These are phyloP conservation scores for Chenopodium suecicum DNA, from an alignment of 148 eudicot species.

Conservation along the genomic window DNA sequence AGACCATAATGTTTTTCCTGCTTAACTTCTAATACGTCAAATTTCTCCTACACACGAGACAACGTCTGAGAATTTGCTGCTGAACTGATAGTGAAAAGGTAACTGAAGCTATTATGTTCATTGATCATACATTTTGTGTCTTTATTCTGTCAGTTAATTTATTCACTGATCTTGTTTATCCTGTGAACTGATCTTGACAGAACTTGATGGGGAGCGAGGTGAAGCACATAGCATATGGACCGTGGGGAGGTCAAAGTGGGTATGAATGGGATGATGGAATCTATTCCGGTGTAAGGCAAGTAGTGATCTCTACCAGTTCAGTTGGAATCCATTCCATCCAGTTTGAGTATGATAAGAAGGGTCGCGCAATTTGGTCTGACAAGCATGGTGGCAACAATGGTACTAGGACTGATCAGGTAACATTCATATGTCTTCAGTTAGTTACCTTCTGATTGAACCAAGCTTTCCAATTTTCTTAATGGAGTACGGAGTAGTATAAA, in stretches of 20 bases:
- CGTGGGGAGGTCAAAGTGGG: slow-evolving; percentile 42
- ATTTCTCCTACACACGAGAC: not conserved
- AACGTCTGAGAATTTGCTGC: not conserved
- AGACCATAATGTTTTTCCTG: not conserved
- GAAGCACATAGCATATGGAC: slow-evolving; percentile 29
- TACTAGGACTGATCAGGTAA: slow-evolving; percentile 32
- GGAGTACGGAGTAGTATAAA: too few species aligned
- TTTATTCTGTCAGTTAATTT: not conserved
- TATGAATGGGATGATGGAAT: slow-evolving; percentile 40
- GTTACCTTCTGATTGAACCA: too few species aligned
- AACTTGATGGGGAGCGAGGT: not conserved
- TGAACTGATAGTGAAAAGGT: not conserved
- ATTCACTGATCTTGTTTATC: not conserved
- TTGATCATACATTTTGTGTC: not conserved
- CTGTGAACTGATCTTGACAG: slow-evolving; percentile 5
- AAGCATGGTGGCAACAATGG: slow-evolving; percentile 30
- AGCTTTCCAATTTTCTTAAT: too few species aligned
- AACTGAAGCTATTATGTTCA: not conserved
- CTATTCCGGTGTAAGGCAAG: slow-evolving; percentile 30
- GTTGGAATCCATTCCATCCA: slow-evolving; percentile 28
- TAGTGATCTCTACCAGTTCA: slow-evolving; percentile 27
- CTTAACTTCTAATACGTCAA: not conserved
- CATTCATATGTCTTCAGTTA: not conserved
- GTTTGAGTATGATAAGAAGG: slow-evolving; percentile 30
- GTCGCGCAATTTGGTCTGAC: slow-evolving; percentile 29